Conservation (phyloP, 1,284 basidiomycete genomes). For the Tilletia setariae region DNA sequence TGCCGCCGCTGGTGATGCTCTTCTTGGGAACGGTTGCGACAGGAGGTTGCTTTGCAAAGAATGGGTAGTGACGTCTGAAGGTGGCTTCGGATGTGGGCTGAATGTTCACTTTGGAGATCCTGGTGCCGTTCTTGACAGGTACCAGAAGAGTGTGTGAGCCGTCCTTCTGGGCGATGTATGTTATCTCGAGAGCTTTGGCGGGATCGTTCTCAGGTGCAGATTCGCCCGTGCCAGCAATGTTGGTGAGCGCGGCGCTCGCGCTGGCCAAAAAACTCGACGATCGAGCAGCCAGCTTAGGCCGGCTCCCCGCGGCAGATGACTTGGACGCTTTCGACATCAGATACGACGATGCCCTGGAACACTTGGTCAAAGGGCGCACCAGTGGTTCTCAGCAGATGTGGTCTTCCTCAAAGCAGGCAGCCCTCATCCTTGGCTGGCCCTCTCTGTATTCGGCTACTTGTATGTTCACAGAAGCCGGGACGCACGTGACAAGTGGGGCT, state of each 20-base stretch:
- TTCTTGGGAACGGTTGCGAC: conserved; percentile 22
- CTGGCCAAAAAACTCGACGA: conserved; percentile 4
- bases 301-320: neutral
- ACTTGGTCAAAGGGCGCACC: no score
- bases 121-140: conserved; percentile 32
- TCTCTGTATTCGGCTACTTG: no score
- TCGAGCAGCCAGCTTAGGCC: neutral
- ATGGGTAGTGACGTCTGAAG: conserved; percentile 49
- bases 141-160: conserved; percentile 47
- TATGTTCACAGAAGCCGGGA: no score
- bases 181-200: conserved; percentile 42
- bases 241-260: neutral
- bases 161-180: conserved; percentile 40
- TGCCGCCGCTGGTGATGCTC: conserved; percentile 5
- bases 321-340: no score
- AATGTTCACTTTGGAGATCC: conserved; percentile 53
- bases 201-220: conserved; percentile 18
- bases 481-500: no score
- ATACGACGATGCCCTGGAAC: no score
- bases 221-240: neutral
- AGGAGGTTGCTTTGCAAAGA: conserved; percentile 43
- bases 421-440: no score
- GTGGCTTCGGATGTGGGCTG: conserved; percentile 48
- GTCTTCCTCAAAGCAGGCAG: no score
- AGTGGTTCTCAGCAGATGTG: no score